These are phyloP conservation scores for Parathielavia hyrcaniae DNA, from an alignment of 495 filamentous ascomycete genomes.

Conservation along the genomic window DNA sequence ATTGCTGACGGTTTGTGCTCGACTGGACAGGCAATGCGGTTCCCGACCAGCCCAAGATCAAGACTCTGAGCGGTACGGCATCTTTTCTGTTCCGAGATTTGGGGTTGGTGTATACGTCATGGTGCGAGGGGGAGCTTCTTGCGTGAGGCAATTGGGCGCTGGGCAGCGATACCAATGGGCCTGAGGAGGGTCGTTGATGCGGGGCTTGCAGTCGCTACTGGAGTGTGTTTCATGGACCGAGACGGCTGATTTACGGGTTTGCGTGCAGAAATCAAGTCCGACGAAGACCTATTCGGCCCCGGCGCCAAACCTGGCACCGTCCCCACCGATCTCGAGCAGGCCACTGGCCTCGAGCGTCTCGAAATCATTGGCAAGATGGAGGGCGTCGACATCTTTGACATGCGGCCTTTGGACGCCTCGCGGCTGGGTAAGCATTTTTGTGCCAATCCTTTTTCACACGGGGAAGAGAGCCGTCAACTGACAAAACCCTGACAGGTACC, in stretches of 20 bases:
- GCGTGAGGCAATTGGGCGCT: conserved; percentile 18
- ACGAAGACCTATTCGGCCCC: conserved; percentile 74
- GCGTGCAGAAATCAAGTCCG: conserved; percentile 68
- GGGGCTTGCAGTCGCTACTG: too few species aligned
- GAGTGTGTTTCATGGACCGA: too few species aligned
- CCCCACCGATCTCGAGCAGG: conserved; percentile 87
- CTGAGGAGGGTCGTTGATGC: neutral
- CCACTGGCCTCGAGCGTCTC: conserved; percentile 95
- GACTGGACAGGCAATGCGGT: conserved; percentile 22
- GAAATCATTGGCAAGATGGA: conserved; percentile 99
- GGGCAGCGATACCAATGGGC: neutral
- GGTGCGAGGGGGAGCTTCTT: conserved; percentile 4
- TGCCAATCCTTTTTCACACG: too few species aligned
- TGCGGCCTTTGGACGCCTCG: conserved; percentile 89
- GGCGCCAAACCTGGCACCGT: conserved; percentile 77
- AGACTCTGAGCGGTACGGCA: conserved; percentile 32
- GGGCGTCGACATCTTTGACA: conserved; percentile 96
- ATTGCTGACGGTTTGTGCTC: conserved; percentile 8
- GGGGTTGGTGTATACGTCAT: conserved; percentile 11
- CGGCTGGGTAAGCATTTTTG: conserved; percentile 51
- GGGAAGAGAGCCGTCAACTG: conserved; percentile 3
- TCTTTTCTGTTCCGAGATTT: neutral
- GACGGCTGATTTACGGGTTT: conserved; percentile 21
- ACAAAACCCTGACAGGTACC: conserved; percentile 55
- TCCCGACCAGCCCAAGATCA: conserved; percentile 28